These are phyloP conservation scores for Voacanga thouarsii DNA, from an alignment of 257 asterid genomes.

Conservation along the genomic window DNA sequence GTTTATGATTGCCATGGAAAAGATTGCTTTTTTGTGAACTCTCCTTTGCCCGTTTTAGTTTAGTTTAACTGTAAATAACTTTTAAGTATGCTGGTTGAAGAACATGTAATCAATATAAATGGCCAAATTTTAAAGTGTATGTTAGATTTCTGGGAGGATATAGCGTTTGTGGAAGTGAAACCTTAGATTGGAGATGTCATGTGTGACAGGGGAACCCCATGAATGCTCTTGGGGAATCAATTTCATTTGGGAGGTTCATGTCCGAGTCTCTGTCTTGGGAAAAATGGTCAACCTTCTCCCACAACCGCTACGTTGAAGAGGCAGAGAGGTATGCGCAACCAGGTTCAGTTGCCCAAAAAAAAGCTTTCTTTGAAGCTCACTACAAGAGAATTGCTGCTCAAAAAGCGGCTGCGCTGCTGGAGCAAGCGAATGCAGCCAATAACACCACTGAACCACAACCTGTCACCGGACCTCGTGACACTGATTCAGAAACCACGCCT, in stretches of 20 bases:
- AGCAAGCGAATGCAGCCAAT: slow-evolving; percentile 41
- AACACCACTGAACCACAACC: slow-evolving; percentile 10
- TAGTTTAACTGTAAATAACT: neutral
- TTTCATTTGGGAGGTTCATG: slow-evolving; percentile 80
- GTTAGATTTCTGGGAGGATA: neutral
- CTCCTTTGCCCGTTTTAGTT: neutral
- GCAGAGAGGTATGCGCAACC: slow-evolving; percentile 80
- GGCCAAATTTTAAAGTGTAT: neutral
- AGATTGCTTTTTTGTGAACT: neutral
- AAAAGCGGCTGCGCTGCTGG: slow-evolving; percentile 70
- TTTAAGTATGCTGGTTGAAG: neutral
- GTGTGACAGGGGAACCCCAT: slow-evolving; percentile 59
- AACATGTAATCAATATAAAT: neutral
- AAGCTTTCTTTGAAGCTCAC: slow-evolving; percentile 98
- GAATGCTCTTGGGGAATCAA: slow-evolving; percentile 75
- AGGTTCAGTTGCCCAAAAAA: slow-evolving; percentile 92
- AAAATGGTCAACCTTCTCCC: slow-evolving; percentile 86
- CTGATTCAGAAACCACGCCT: slow-evolving; percentile 15
- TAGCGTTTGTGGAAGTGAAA: neutral
- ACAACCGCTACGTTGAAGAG: slow-evolving; percentile 85
- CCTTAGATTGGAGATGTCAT: slow-evolving; percentile 5
- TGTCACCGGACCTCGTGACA: slow-evolving; percentile 7
- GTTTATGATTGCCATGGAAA: neutral
- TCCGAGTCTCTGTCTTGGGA: slow-evolving; percentile 82
- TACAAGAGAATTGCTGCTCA: slow-evolving; percentile 88